Evolutionary conservation across 805 yeast genomes (phyloP).

Genomic region (Wickerhamomyces bovis): DNA sequence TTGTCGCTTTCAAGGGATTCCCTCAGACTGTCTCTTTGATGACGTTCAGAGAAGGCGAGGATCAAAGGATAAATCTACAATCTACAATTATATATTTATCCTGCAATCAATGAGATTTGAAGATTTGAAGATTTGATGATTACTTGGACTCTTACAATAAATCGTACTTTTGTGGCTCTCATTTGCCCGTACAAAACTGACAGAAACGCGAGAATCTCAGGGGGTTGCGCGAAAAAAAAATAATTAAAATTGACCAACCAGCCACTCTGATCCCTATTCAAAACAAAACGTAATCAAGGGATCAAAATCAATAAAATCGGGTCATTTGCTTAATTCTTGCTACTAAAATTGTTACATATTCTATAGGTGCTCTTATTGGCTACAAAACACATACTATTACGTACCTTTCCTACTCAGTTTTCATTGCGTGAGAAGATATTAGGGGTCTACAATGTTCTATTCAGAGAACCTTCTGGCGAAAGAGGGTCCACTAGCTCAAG

Average conservation of each 20-base stretch:
- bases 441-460: slow-evolving; percentile 33
- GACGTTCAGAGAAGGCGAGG: too few relatives aligned
- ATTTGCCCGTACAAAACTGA: background rate
- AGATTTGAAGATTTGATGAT: too few relatives aligned
- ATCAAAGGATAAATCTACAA: too few relatives aligned
- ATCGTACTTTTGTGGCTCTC: background rate
- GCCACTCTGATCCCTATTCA: background rate
- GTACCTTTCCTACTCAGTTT: background rate
- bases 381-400: background rate
- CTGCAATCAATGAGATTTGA: too few relatives aligned
- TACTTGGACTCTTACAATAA: too few relatives aligned
- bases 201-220: background rate
- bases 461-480: slow-evolving; percentile 51
- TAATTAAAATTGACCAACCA: background rate
- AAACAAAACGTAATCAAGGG: background rate
- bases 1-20: too few relatives aligned
- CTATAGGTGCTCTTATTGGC: background rate
- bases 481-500: slow-evolving; percentile 82
- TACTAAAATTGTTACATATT: background rate
- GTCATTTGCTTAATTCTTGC: background rate
- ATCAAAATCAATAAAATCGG: background rate
- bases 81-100: too few relatives aligned
- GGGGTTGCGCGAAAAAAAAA: background rate
- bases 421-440: background rate
- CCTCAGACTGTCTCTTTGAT: too few relatives aligned